Evolutionary conservation across 2,329 filamentous ascomycete genomes (phyloP).

Genomic region (Penicillium expansum): DNA sequence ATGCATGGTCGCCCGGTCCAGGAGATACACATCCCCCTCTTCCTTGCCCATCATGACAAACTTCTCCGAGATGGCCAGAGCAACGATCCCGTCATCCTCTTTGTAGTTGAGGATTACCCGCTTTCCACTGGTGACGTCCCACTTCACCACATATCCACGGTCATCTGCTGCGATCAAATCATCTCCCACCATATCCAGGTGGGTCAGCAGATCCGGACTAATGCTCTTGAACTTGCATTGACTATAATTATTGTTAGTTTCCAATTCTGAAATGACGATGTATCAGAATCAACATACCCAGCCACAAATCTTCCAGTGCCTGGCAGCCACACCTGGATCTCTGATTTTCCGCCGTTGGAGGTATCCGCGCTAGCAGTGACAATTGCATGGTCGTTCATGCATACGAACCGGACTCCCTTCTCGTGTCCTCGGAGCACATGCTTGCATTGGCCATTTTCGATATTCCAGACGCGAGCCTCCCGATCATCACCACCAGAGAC

Average conservation of each 20-base stretch:
- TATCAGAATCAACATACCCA: not conserved
- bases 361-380: not conserved
- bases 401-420: not conserved
- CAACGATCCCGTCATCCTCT: not conserved
- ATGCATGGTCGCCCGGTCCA: not conserved
- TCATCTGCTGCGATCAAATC: not conserved
- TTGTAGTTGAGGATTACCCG: not conserved
- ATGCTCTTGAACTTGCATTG: not conserved
- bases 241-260: not conserved
- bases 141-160: not conserved
- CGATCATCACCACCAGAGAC: not conserved
- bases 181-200: not conserved
- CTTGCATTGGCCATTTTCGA: not conserved
- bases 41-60: not conserved
- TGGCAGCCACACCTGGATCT: not conserved
- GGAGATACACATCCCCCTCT: not conserved
- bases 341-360: not conserved
- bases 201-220: not conserved
- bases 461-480: not conserved
- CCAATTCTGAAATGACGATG: not conserved
- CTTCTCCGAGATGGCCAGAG: not conserved
- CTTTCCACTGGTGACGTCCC: not conserved
- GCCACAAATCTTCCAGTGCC: not conserved
- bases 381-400: not conserved
- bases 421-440: not conserved